A percentile compares a stretch with the other conserved stretches of the same genome.
Evolutionary conservation across 2,329 filamentous ascomycete genomes (phyloP).

Genomic region (Clonostachys sp.): DNA sequence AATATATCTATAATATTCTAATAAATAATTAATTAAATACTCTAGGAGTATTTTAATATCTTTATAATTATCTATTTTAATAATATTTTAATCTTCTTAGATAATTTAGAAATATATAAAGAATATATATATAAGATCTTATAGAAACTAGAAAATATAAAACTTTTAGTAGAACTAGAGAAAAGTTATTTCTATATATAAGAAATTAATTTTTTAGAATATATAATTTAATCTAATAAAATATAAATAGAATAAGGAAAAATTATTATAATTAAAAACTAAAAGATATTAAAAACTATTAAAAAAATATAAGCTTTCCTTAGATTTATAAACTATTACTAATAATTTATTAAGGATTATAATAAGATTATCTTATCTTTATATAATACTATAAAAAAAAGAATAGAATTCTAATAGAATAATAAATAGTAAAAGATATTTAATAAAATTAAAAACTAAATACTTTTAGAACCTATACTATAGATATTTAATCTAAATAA

Average conservation of each 20-base stretch:
- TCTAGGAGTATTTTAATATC: neutral
- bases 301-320: neutral
- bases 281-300: neutral
- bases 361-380: neutral
- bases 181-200: neutral
- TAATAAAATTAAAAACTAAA: neutral
- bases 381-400: neutral
- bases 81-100: neutral
- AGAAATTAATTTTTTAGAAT: neutral
- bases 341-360: neutral
- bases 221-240: neutral
- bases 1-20: conserved; percentile 4
- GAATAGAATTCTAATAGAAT: neutral
- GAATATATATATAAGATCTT: neutral
- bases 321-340: neutral
- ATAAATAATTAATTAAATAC: neutral
- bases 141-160: neutral
- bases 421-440: neutral
- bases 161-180: too few species aligned
- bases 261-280: neutral
- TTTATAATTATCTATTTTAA: neutral
- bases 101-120: neutral
- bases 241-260: neutral
- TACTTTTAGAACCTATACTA: neutral
- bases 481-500: conserved; percentile 1